Evolutionary conservation across 768 basidiomycete genomes (phyloP).

Genomic region (Trametes elegans): DNA sequence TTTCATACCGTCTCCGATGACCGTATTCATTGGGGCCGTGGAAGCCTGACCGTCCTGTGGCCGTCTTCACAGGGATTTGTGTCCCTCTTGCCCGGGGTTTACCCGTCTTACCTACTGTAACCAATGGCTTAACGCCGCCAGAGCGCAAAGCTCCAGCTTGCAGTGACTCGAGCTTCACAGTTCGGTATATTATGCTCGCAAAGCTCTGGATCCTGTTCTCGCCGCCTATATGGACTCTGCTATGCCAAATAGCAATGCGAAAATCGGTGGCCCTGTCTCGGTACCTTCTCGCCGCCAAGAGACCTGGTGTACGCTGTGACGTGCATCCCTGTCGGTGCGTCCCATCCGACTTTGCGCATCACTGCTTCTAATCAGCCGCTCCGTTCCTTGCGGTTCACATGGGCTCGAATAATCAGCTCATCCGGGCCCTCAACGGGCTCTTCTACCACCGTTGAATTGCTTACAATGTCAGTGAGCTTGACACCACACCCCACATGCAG

Average conservation of each 20-base stretch:
- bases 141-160: no score
- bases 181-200: no score
- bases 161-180: no score
- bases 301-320: not conserved
- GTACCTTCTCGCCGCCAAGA: constrained; percentile 17
- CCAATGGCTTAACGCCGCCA: no score
- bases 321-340: not conserved
- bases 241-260: no score
- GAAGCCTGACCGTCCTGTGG: constrained; percentile 1
- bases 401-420: no score
- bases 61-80: not conserved
- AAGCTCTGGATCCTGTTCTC: no score
- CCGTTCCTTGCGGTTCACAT: constrained; percentile 12
- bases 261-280: not conserved
- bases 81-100: constrained; percentile 1
- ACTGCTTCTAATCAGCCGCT: not conserved
- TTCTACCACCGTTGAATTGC: no score
- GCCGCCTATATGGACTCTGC: no score
- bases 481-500: no score
- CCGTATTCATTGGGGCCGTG: not conserved
- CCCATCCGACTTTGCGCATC: not conserved
- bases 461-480: no score
- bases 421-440: not conserved
- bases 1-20: not conserved
- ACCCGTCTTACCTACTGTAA: not conserved